Conservation (phyloP, 345 rosid species). For the Populus deltoides region DNA sequence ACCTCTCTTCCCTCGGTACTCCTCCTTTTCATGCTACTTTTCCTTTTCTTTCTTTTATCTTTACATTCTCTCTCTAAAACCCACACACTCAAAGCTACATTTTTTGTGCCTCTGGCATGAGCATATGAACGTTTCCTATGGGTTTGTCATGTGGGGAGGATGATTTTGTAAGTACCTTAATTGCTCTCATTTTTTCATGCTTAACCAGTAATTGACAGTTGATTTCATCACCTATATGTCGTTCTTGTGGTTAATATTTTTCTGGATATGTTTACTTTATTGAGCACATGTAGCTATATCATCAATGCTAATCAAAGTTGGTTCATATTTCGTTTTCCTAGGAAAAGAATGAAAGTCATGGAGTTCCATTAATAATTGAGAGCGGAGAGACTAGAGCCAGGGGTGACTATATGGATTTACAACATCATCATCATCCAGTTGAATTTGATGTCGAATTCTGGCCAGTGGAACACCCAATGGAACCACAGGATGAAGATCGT, state of each 20-base stretch:
- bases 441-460: slow-evolving; percentile 58
- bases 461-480: slow-evolving; percentile 87
- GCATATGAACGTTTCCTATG: slow-evolving; percentile 29
- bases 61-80: slow-evolving; percentile 6
- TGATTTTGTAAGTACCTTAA: slow-evolving; percentile 28
- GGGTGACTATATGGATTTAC: slow-evolving; percentile 24
- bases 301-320: not conserved
- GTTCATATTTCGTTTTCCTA: not conserved
- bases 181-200: not conserved
- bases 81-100: slow-evolving; percentile 24
- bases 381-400: slow-evolving; percentile 12
- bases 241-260: not conserved
- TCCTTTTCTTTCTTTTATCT: not conserved
- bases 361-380: slow-evolving; percentile 21
- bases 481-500: slow-evolving; percentile 85
- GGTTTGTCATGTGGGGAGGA: slow-evolving; percentile 37
- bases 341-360: slow-evolving; percentile 31
- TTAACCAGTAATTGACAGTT: not conserved
- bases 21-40: slow-evolving; percentile 39
- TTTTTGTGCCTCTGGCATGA: slow-evolving; percentile 23
- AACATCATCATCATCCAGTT: slow-evolving; percentile 12
- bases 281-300: not conserved
- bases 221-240: not conserved
- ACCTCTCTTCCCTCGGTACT: slow-evolving; percentile 16
- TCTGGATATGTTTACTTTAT: not conserved